These are phyloP conservation scores for Croton laevigatus DNA, from an alignment of 441 rosid genomes.

Conservation along the genomic window DNA sequence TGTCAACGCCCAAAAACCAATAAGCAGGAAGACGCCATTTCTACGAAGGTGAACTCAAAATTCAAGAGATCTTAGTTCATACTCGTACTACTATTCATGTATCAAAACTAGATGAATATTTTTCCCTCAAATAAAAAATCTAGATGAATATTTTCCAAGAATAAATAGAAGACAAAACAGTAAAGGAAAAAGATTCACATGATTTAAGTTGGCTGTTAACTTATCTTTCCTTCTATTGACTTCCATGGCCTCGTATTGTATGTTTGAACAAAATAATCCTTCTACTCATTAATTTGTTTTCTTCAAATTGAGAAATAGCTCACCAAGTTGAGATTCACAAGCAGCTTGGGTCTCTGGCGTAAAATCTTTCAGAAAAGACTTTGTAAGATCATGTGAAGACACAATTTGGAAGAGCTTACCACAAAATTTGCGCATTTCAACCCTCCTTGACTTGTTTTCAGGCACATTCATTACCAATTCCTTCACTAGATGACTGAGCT, in stretches of 20 bases:
- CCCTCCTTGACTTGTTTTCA: constrained; percentile 63
- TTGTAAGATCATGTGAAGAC: constrained; percentile 44
- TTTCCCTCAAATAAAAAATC: too few species aligned
- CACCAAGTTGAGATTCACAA: constrained; percentile 69
- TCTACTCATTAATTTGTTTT: constrained; percentile 22
- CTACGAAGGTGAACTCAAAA: neutral
- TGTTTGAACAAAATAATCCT: neutral
- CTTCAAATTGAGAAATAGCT: constrained; percentile 53
- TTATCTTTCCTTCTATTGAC: neutral
- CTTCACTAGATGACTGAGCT: constrained; percentile 50
- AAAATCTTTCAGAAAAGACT: constrained; percentile 56
- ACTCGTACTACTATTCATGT: neutral
- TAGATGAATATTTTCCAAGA: neutral
- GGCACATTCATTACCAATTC: constrained; percentile 66
- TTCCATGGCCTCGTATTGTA: neutral
- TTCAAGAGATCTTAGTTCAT: neutral
- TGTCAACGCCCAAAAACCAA: neutral
- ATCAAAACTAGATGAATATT: neutral
- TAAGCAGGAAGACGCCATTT: too few species aligned
- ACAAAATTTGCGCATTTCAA: constrained; percentile 72
- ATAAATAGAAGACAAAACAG: neutral
- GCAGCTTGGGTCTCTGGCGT: constrained; percentile 52
- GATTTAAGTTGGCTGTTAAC: neutral
- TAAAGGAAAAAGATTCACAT: neutral
- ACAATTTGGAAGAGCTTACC: constrained; percentile 58